A percentile compares a stretch with the other conserved stretches of the same genome.
phyloP scores from a whole-genome alignment of 192 early-diverging fungal species.

The Coemansia sp. region DNA sequence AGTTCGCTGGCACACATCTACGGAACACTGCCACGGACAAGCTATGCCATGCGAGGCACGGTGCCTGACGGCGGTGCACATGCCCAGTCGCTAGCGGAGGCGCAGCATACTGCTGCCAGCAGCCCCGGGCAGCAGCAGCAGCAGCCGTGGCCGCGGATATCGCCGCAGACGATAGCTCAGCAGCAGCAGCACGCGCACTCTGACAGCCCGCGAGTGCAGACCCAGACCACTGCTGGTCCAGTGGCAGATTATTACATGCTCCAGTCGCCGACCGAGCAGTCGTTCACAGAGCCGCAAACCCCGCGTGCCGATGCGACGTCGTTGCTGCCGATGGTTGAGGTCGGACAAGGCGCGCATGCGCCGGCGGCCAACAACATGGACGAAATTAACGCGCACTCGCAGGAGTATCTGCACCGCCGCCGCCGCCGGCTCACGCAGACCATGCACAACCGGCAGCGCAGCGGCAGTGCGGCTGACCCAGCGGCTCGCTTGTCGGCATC shows the following conservation, averaged over 20 bases:
- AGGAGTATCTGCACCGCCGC: slow-evolving; percentile 45
- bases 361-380: slow-evolving; percentile 32
- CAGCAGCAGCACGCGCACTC: not conserved
- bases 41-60: slow-evolving; percentile 6
- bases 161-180: slow-evolving; percentile 4
- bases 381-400: slow-evolving; percentile 44
- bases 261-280: slow-evolving; percentile 23
- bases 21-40: slow-evolving; percentile 31
- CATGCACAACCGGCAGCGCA: slow-evolving; percentile 48
- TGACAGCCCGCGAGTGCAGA: slow-evolving; percentile 2
- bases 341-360: slow-evolving; percentile 16
- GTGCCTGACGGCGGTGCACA: slow-evolving; percentile 2
- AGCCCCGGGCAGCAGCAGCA: not conserved
- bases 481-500: slow-evolving; percentile 26
- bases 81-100: slow-evolving; percentile 9
- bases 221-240: slow-evolving; percentile 6
- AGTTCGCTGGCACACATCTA: slow-evolving; percentile 7
- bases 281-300: slow-evolving; percentile 7
- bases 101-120: slow-evolving; percentile 2
- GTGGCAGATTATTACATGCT: slow-evolving; percentile 33
- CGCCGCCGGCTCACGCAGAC: slow-evolving; percentile 47
- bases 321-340: slow-evolving; percentile 43
- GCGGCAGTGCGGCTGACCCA: slow-evolving; percentile 35
- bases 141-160: slow-evolving; percentile 19
- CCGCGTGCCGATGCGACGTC: slow-evolving; percentile 23